These are phyloP conservation scores for Marchantia polymorpha DNA, from an alignment of 225 moss, liverwort and hornwort genomes.

Conservation along the genomic window DNA sequence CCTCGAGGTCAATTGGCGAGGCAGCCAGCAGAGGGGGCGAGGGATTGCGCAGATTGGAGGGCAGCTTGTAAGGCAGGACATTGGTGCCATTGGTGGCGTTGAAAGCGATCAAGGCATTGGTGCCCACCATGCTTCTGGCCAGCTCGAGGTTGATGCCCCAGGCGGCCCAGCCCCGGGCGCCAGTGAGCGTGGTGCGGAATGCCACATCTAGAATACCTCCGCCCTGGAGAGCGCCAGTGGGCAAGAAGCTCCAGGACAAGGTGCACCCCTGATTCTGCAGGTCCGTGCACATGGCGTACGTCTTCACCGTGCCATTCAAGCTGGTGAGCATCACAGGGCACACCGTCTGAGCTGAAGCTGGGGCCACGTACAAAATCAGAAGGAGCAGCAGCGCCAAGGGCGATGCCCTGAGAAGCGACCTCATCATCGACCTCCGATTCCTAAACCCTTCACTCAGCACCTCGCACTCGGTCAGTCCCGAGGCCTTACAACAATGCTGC, in stretches of 20 bases:
- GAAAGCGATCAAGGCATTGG: conserved; percentile 60
- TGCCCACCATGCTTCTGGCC: conserved; percentile 37
- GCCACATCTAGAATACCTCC: conserved; percentile 48
- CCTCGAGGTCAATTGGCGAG: conserved; percentile 33
- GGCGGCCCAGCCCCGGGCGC: conserved; percentile 53
- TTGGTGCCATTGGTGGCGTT: conserved; percentile 1
- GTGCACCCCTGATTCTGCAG: conserved; percentile 25
- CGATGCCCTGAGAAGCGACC: no score
- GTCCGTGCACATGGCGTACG: conserved; percentile 7
- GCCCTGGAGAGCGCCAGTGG: conserved; percentile 13
- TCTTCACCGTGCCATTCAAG: not conserved
- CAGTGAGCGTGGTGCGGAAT: conserved; percentile 45
- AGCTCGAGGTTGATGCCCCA: conserved; percentile 61
- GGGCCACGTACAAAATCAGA: not conserved
- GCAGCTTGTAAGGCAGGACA: conserved; percentile 37
- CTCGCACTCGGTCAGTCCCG: no score
- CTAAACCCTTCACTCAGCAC: no score
- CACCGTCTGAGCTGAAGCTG: not conserved
- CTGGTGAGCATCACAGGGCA: not conserved
- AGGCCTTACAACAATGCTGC: no score
- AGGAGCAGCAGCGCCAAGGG: no score
- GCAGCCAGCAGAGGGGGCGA: not conserved
- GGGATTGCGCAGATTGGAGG: not conserved
- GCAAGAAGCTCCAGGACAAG: conserved; percentile 46
- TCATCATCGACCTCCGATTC: no score